Evolutionary conservation across 2,329 filamentous ascomycete species (phyloP).

Genomic region (Botrytis aclada): DNA sequence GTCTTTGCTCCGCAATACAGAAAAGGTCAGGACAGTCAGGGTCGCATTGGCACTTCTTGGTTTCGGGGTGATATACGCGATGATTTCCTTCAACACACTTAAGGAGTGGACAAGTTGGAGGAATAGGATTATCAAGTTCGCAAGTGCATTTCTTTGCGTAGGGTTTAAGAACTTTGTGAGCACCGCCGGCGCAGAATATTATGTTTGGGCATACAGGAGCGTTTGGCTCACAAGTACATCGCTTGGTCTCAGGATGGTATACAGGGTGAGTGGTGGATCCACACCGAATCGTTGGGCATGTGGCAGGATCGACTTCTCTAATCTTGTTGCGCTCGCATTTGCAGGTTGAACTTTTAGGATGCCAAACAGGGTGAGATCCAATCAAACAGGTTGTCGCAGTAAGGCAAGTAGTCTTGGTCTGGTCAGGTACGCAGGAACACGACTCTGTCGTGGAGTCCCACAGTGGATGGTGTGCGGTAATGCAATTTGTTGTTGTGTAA

Average conservation of each 20-base stretch:
- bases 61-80: slow-evolving; percentile 26
- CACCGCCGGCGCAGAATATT: slow-evolving; percentile 23
- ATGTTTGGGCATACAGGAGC: slow-evolving; percentile 19
- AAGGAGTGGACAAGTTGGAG: slow-evolving; percentile 24
- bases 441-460: slow-evolving; percentile 19
- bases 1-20: slow-evolving; percentile 22
- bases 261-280: slow-evolving; percentile 21
- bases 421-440: slow-evolving; percentile 17
- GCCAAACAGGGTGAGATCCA: slow-evolving; percentile 11
- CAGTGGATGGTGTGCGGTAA: background rate
- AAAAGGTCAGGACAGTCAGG: slow-evolving; percentile 27
- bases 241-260: slow-evolving; percentile 22
- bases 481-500: slow-evolving; percentile 17
- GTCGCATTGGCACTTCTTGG: slow-evolving; percentile 25
- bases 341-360: slow-evolving; percentile 6
- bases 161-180: slow-evolving; percentile 18
- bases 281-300: slow-evolving; percentile 25
- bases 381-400: slow-evolving; percentile 2
- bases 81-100: slow-evolving; percentile 25
- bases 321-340: slow-evolving; percentile 1
- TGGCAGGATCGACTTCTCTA: slow-evolving; percentile 14
- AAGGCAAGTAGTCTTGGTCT: slow-evolving; percentile 10
- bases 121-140: slow-evolving; percentile 20
- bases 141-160: slow-evolving; percentile 25
- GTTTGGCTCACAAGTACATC: slow-evolving; percentile 25